Evolutionary conservation across 2,329 filamentous ascomycete genomes (phyloP), one percentile per base, ranked within the genome.

Genomic region (Aureobasidium lini): DNA sequence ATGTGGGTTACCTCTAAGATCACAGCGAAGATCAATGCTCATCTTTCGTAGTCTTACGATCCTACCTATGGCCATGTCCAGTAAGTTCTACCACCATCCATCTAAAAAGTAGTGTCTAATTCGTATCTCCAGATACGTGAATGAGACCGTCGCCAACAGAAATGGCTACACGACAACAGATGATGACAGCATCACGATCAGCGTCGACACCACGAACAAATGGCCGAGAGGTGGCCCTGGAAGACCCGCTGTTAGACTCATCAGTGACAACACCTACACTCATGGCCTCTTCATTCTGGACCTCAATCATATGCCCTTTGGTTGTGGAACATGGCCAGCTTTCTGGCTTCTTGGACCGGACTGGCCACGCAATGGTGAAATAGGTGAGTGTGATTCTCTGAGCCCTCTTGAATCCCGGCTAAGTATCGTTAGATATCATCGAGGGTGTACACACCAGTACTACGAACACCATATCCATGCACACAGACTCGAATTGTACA

Each of bases 281-380:
- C 68, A 71, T 59, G 73, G 72, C 8, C 65, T 75, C 1, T 75
- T 75, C 65, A 65, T 75, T 37, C 63, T 74, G 23, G 71, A 75
- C 58, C 59, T 72, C 8, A 64, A 61, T 6, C 72, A 75, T 60
- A 73, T 74, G 69, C 72, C 73, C 0, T 66, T 59, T 31, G 69
- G 70, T 4, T 73, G 71, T 64, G 72, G 72, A 8, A 72, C 71
- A 10, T 76, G 74, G 74, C 74, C 74, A 2, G 71, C 72, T 1
- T 73, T 73, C 57, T 76, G 74, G 74, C 67, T 72, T 4, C 62
- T 72, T 18, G 73, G 72, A n/a, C 85, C 85, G 13, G 77, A 68
- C 53, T 72, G 71, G 71, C 71, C 68, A 9, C 50, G 48, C 34
- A 68, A 67, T 57, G 71, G 68, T n/a, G 68, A 71, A 54, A 70